These are phyloP conservation scores for Colletotrichum nymphaeae DNA, from an alignment of 2,329 filamentous ascomycete genomes.

Conservation along the genomic window DNA sequence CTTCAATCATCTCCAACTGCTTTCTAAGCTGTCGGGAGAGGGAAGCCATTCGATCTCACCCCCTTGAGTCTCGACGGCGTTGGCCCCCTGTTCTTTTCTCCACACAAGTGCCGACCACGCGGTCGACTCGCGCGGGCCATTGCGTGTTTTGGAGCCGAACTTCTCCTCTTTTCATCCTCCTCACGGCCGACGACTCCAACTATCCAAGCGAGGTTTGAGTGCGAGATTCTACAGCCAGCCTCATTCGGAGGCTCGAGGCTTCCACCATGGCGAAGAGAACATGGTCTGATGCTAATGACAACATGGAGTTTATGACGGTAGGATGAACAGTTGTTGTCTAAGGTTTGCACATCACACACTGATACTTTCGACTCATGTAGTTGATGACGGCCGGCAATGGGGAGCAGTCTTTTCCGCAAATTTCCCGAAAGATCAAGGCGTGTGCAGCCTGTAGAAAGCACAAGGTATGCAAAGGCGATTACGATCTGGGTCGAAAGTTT, in stretches of 20 bases:
- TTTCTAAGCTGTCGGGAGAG: constrained; percentile 11
- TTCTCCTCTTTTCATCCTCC: constrained; percentile 27
- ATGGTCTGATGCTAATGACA: constrained; percentile 36
- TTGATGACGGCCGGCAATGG: constrained; percentile 31
- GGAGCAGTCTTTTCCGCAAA: constrained; percentile 43
- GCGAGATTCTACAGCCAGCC: not conserved
- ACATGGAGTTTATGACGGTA: constrained; percentile 28
- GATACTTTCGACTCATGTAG: not conserved
- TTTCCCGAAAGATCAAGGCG: constrained; percentile 53
- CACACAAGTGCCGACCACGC: constrained; percentile 24
- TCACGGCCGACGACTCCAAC: not conserved
- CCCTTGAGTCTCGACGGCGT: not conserved
- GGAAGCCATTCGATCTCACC: not conserved
- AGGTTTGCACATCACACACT: not conserved
- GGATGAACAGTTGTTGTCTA: not conserved
- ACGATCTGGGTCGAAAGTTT: not conserved
- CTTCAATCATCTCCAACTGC: constrained; percentile 20
- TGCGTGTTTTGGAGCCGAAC: not conserved
- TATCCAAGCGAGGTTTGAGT: not conserved
- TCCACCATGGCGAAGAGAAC: constrained; percentile 33
- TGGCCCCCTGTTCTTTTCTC: constrained; percentile 13
- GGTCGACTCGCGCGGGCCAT: constrained; percentile 6
- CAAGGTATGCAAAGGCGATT: constrained; percentile 43
- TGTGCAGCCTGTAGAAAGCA: constrained; percentile 54
- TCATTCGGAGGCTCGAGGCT: not conserved